Base-by-base conservation (phyloP, 257 asterid genomes). In the Rehmannia glutinosa region DNA sequence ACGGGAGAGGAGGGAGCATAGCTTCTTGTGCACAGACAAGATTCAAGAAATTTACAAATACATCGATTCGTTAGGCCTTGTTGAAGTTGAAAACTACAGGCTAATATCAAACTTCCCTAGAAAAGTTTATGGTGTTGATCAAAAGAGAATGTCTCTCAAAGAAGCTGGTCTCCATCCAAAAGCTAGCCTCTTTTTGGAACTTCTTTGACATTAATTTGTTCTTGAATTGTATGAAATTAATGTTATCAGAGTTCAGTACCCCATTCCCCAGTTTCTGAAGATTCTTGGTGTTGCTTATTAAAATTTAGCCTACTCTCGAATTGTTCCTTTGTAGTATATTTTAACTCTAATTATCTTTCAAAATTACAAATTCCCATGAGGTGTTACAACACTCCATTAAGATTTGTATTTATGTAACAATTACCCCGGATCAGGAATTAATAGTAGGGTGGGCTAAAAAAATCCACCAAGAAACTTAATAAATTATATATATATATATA, bases 131-230 rank as follows among this genome's bases (percentile, higher is more conserved):
- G 85, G 92, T 57, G 81, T 33, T 63, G 94, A 84, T 81, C 80
- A 85, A 73, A 87, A 79, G 89, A 78, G 76, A 70, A 73, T 69
- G 75, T 79, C 69, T 47, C 86, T 89, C 41, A 78, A 78, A 78
- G 91, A 81, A 55, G 83, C 88, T 73, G 96, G 87, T 41, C 84
- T 92, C 30, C 95, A 82, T 75, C 86, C 92, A 4, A 92, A 87
- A 87, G 96, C 96, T 69, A 92, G 94, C 81, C 81, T 92, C 43
- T 89, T 92, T 66, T 61, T 92, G 70, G 97, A 92, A 81, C 73
- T 81, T 72, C 80, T 84, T 70, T 86, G 80, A 82, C 12, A 38
- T 12, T 59, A 3, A 13, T 45, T 23, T 35, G 39, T 5, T 66
- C 27, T 54, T 25, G 32, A 15, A 21, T 24, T 65, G 24, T 45